Evolutionary conservation across 352 stramenopile species (phyloP).

Genomic region (Pythium biforme): DNA sequence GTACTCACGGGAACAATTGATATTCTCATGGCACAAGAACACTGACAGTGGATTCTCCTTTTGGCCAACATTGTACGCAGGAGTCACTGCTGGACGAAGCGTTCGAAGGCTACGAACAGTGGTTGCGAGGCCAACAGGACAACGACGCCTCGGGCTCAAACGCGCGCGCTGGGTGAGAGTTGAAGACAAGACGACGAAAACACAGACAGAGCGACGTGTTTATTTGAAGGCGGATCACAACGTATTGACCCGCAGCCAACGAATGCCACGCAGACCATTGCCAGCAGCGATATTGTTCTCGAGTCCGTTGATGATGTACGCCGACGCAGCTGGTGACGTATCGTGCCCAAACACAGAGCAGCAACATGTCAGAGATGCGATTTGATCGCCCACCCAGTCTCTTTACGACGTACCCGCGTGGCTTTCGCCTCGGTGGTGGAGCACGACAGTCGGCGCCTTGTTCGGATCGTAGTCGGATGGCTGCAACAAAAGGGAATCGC

Average conservation of each 20-base stretch:
- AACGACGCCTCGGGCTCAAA: neutral
- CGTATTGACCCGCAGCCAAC: constrained; percentile 79
- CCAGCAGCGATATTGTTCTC: constrained; percentile 82
- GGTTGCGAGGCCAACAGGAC: constrained; percentile 37
- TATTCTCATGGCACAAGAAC: too few relatives aligned
- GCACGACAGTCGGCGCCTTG: constrained; percentile 65
- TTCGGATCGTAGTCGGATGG: constrained; percentile 64
- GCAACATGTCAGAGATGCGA: constrained; percentile 1
- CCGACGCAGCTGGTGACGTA: constrained; percentile 34
- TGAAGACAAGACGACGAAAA: neutral
- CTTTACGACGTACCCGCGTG: constrained; percentile 46
- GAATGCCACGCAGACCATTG: constrained; percentile 75
- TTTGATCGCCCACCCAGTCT: neutral
- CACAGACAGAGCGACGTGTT: neutral
- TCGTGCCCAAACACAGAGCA: neutral
- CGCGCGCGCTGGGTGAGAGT: constrained; percentile 11
- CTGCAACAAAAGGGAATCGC: constrained; percentile 62
- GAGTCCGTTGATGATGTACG: constrained; percentile 84
- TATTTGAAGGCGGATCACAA: constrained; percentile 29
- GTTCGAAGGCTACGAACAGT: constrained; percentile 50
- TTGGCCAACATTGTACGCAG: constrained; percentile 18
- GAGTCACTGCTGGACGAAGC: constrained; percentile 62
- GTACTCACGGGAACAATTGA: constrained; percentile 1
- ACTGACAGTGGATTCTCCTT: too few relatives aligned
- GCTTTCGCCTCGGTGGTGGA: constrained; percentile 74